A percentile compares a stretch with the other conserved stretches of the same genome.
Evolutionary conservation across 306 rosid species (phyloP).

Genomic region (Dicorynia guianensis): DNA sequence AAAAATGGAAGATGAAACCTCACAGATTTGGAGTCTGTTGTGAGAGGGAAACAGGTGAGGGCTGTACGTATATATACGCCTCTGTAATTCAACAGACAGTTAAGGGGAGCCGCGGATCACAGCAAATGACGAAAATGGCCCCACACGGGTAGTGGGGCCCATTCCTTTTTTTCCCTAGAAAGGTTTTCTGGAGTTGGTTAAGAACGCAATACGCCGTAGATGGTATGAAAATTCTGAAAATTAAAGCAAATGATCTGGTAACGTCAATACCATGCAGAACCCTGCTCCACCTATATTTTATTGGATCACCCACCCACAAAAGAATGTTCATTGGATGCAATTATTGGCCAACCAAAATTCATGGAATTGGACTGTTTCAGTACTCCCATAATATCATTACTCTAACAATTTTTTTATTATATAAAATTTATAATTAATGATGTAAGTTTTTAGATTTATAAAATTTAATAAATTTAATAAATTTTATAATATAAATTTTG

Average conservation of each 20-base stretch:
- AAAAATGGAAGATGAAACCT: conserved; percentile 29
- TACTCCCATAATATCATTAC: too few species aligned
- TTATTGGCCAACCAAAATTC: background rate
- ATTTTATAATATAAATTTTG: too few species aligned
- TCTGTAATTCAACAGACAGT: conserved; percentile 34
- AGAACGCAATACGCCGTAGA: too few species aligned
- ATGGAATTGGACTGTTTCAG: background rate
- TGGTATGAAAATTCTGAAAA: too few species aligned
- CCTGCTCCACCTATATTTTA: background rate
- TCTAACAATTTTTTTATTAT: too few species aligned
- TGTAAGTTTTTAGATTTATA: too few species aligned
- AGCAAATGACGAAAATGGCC: background rate
- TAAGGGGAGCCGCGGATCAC: conserved; percentile 42
- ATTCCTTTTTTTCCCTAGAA: background rate
- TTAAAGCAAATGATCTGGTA: background rate
- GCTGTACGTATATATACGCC: conserved; percentile 37
- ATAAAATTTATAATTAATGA: too few species aligned
- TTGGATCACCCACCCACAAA: background rate
- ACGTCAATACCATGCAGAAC: background rate
- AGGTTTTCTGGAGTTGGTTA: too few species aligned
- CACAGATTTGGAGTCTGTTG: conserved; percentile 19
- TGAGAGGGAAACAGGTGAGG: conserved; percentile 35
- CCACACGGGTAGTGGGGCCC: background rate
- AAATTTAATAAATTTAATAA: too few species aligned
- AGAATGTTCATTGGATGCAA: background rate